Evolutionary conservation across 257 asterid genomes (phyloP), one percentile per base, ranked within the genome.

Genomic region (Buddleja alternifolia): DNA sequence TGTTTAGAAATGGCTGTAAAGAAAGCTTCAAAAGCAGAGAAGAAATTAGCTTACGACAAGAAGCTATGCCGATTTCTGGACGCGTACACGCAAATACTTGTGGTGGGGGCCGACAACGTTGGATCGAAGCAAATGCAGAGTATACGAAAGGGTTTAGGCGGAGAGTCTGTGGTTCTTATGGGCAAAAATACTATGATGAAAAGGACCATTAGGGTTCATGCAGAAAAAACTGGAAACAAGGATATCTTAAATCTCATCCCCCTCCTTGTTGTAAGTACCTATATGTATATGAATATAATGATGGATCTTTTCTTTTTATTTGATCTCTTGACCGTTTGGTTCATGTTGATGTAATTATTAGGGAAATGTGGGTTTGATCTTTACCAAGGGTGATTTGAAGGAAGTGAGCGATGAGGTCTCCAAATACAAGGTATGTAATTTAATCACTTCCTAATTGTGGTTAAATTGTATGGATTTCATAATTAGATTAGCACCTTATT

Each of bases 371-470:
- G 99, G 99, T 0, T 42, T 94, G 83, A 91, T 94, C 69, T 94
- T 94, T 69, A 89, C 99, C 57, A n/a, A n/a, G n/a, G n/a, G n/a
- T n/a, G n/a, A n/a, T n/a, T n/a, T n/a, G n/a, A n/a, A n/a, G n/a
- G n/a, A 91, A 91, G 85, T 97, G 97, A 88, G 96, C 1, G 97
- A 94, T 75, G 99, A 94, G 81, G 96, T 94, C 7, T 86, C 88
- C 0, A 94, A 91, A 70, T 91, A 89, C 88, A 87, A 90, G 97
- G 99, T 93, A 24, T n/a, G n/a, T n/a, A 64, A 8, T 14, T 54
- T n/a, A n/a, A n/a, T n/a, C n/a, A n/a, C n/a, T n/a, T n/a, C n/a
- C n/a, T n/a, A n/a, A n/a, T n/a, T n/a, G n/a, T n/a, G n/a, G n/a
- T n/a, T n/a, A n/a, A n/a, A n/a, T n/a, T n/a, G n/a, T n/a, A n/a